Percentiles rank a stretch among this genome's conserved stretches.
These are phyloP conservation scores for Colletotrichum sojae DNA, from an alignment of 2,329 filamentous ascomycete species.

Conservation along the genomic window DNA sequence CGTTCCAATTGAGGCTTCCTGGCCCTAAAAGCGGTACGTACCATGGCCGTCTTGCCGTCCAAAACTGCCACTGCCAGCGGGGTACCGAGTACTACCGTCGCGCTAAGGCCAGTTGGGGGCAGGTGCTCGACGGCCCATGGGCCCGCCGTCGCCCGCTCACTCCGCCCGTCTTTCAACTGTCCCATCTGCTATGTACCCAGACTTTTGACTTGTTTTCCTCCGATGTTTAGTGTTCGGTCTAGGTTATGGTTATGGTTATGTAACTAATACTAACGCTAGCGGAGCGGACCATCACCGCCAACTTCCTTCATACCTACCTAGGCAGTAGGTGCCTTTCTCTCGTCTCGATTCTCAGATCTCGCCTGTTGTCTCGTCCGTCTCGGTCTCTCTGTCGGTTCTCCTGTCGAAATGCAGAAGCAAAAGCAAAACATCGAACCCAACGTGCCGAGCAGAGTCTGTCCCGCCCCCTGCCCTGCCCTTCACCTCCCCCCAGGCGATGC, in stretches of 20 bases:
- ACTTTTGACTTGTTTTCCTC: constrained; percentile 16
- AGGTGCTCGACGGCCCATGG: constrained; percentile 14
- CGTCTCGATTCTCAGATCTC: not conserved
- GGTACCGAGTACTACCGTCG: constrained; percentile 7
- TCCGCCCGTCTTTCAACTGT: not conserved
- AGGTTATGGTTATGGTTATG: too few species aligned
- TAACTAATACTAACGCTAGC: constrained; percentile 1
- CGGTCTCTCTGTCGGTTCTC: constrained; percentile 2
- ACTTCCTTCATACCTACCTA: too few species aligned
- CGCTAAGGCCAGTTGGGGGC: constrained; percentile 21
- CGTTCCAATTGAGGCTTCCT: constrained; percentile 23
- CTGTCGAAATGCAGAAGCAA: not conserved
- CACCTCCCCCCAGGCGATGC: constrained; percentile 33
- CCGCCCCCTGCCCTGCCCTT: constrained; percentile 9
- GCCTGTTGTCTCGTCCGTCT: constrained; percentile 5
- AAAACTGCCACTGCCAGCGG: not conserved
- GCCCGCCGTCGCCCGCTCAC: not conserved
- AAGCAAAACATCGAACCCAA: constrained; percentile 20
- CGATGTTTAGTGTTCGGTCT: constrained; percentile 2
- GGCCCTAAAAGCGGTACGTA: constrained; percentile 1
- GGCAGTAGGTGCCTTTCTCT: too few species aligned
- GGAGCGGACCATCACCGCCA: constrained; percentile 28
- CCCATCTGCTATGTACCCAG: too few species aligned
- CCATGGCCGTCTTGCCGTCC: too few species aligned
- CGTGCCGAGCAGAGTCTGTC: constrained; percentile 18